These are phyloP conservation scores for Penicillium cataractarum DNA, from an alignment of 495 filamentous ascomycete genomes.

Conservation along the genomic window DNA sequence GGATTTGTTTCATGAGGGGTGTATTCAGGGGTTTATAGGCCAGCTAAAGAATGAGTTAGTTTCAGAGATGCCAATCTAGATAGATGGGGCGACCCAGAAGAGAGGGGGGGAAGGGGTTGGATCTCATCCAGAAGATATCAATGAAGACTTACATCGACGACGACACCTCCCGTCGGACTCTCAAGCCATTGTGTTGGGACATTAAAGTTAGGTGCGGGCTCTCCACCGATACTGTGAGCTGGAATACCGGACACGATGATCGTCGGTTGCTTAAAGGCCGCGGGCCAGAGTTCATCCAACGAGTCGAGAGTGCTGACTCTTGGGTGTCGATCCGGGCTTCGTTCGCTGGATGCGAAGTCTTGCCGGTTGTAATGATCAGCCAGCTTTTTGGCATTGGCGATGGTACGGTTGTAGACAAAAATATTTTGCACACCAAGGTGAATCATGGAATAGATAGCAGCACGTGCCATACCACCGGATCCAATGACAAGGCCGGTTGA, in stretches of 20 bases:
- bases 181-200: slow-evolving; percentile 72
- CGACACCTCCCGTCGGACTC: slow-evolving; percentile 77
- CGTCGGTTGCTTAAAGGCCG: slow-evolving; percentile 64
- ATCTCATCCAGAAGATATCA: too few species aligned
- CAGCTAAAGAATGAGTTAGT: slow-evolving; percentile 44
- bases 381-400: slow-evolving; percentile 61
- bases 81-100: neutral
- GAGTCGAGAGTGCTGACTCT: slow-evolving; percentile 60
- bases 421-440: slow-evolving; percentile 75
- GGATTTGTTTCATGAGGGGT: slow-evolving; percentile 68
- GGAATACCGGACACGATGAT: slow-evolving; percentile 77
- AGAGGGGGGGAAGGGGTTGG: too few species aligned
- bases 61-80: neutral
- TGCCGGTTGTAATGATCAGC: slow-evolving; percentile 68
- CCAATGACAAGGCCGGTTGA: slow-evolving; percentile 74
- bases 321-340: slow-evolving; percentile 26
- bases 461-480: slow-evolving; percentile 79
- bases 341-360: slow-evolving; percentile 30
- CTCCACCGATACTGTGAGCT: slow-evolving; percentile 62
- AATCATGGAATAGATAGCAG: slow-evolving; percentile 78
- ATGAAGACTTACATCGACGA: slow-evolving; percentile 62
- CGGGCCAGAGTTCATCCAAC: slow-evolving; percentile 64
- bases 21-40: slow-evolving; percentile 75
- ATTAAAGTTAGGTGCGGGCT: slow-evolving; percentile 67
- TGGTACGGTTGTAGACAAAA: slow-evolving; percentile 71